Evolutionary conservation across 805 yeast species (phyloP), one percentile per base, ranked within the genome.

Genomic region (Cyberlindnera nakhonratchasimensis): DNA sequence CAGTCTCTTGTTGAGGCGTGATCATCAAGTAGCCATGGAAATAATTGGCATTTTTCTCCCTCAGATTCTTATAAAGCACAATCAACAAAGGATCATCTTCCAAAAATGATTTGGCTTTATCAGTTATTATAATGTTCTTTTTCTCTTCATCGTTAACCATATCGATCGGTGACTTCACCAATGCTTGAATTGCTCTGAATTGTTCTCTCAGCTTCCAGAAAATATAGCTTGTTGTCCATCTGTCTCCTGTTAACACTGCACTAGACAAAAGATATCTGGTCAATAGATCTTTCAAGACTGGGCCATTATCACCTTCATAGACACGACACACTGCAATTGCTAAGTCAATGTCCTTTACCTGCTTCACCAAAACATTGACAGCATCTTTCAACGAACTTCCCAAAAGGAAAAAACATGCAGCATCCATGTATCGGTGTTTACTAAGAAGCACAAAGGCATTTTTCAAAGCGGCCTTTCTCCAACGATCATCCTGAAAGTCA

Each of bases 391-490:
- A 63, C 1, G 89, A 70, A 38, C 74, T 89, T 0, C 86, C 96
- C 11, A 91, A 69, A 26, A 91, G 62, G 62, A 91, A 91, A 59
- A 93, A 90, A 18, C 82, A 80, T 0, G 97, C 96, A 0, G 97
- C 95, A 62, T 89, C 95, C 59, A 75, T 66, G 55, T 74, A 86
- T 31, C 98, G 68, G 61, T 90, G 99, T 55, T 88, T 88, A 47
- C 97, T 86, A 50, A 93, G 62, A 32, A 91, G 66, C 0, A 87
- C 98, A 69, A 79, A 91, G 0, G 98, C 98, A 64, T 91, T 91
- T 56, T 93, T 93, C 54, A 80, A 63, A 0, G 98, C 97, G 1
- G 97, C 96, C 0, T 86, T 71, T 52, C 71, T 77, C 96, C 97
- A 90, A 38, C 96, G 69, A 13, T 73, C 71, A 40, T 80, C 77